These are phyloP conservation scores for Fusarium decemcellulare DNA, from an alignment of 2,329 filamentous ascomycete species.

Conservation along the genomic window DNA sequence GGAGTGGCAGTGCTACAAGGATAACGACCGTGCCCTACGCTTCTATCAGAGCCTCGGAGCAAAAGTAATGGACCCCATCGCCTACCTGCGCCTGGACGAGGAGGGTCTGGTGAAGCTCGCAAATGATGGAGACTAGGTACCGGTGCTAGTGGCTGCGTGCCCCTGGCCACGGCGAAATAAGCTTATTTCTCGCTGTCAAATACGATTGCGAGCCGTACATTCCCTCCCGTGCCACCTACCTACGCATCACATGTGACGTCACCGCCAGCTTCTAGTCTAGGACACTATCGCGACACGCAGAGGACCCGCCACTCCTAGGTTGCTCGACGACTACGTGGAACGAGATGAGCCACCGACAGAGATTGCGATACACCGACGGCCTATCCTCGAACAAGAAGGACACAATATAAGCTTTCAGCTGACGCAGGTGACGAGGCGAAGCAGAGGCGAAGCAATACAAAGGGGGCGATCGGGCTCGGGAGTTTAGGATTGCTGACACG, in stretches of 20 bases:
- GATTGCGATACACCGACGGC: neutral
- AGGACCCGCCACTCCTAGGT: no score
- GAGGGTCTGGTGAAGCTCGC: conserved; percentile 1
- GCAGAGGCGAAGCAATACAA: neutral
- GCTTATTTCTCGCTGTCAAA: conserved; percentile 4
- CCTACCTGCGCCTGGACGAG: conserved; percentile 16
- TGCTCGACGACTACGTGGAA: no score
- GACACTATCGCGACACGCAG: neutral
- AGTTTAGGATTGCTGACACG: no score
- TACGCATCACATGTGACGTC: neutral
- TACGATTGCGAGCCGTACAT: neutral
- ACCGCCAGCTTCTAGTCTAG: neutral
- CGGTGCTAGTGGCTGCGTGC: neutral
- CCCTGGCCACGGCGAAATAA: neutral
- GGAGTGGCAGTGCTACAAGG: conserved; percentile 17
- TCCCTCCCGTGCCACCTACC: neutral
- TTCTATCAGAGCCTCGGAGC: conserved; percentile 23
- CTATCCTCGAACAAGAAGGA: neutral
- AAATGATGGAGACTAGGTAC: neutral
- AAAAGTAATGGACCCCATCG: conserved; percentile 6
- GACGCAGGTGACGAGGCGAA: conserved; percentile 22
- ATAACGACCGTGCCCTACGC: conserved; percentile 9
- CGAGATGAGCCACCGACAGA: neutral
- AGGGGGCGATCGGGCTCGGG: neutral
- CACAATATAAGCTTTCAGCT: conserved; percentile 8